These are phyloP conservation scores for Apostasia shenzhenica DNA, from an alignment of 106 monocot genomes.

Conservation along the genomic window DNA sequence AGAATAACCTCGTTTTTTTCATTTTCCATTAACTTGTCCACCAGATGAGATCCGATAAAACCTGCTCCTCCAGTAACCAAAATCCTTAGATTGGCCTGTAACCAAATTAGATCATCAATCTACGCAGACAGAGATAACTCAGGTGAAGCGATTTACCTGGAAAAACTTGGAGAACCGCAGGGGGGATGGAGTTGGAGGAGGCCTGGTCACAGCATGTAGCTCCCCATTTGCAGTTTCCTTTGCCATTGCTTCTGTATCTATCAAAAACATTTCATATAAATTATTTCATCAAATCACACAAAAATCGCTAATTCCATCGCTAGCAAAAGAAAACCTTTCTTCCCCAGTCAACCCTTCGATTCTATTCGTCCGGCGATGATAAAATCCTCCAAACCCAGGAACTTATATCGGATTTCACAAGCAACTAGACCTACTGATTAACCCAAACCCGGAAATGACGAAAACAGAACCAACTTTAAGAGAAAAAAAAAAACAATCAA, in stretches of 20 bases:
- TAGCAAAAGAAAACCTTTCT: too few relatives aligned
- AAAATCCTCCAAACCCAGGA: too few relatives aligned
- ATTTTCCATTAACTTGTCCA: slow-evolving; percentile 85
- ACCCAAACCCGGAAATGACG: too few relatives aligned
- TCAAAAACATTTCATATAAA: slow-evolving; percentile 6
- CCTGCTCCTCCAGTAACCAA: slow-evolving; percentile 77
- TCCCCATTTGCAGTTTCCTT: slow-evolving; percentile 48
- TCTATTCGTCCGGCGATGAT: too few relatives aligned
- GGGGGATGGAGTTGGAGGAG: slow-evolving; percentile 50
- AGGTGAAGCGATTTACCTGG: slow-evolving; percentile 21
- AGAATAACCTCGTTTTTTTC: slow-evolving; percentile 63
- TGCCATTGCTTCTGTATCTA: slow-evolving; percentile 39
- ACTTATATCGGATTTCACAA: too few relatives aligned
- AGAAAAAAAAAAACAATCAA: too few relatives aligned
- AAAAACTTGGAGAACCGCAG: slow-evolving; percentile 65
- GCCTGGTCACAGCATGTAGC: slow-evolving; percentile 18
- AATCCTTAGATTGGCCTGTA: slow-evolving; percentile 61
- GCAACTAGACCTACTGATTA: too few relatives aligned
- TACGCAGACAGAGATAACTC: background rate
- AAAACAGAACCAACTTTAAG: too few relatives aligned
- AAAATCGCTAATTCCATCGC: too few relatives aligned
- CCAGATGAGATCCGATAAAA: slow-evolving; percentile 79
- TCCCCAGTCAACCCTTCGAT: too few relatives aligned
- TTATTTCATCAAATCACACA: too few relatives aligned
- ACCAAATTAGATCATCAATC: slow-evolving; percentile 9